These are phyloP conservation scores for Xylariaceae sp. DNA, from an alignment of 2,329 filamentous ascomycete genomes.

Conservation along the genomic window DNA sequence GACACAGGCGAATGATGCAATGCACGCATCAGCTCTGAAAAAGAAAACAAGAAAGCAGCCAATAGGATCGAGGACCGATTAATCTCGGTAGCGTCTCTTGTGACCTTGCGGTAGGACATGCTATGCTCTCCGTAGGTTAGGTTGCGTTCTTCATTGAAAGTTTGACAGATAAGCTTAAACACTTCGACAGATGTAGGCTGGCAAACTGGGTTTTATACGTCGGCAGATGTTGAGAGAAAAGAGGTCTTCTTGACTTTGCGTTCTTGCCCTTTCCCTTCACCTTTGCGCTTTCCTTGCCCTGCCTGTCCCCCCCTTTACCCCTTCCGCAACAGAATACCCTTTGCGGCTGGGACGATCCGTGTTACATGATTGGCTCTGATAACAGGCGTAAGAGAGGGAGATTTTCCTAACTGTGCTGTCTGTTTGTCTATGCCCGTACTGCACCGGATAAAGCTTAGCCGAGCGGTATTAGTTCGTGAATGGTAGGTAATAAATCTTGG, in stretches of 20 bases:
- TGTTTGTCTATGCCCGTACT: neutral
- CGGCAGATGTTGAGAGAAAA: no score
- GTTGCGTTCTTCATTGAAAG: no score
- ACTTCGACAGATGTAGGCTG: no score
- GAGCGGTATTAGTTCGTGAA: slow-evolving; percentile 1
- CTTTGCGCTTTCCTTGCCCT: no score
- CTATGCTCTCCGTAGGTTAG: no score
- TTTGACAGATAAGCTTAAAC: no score
- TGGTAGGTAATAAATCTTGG: neutral
- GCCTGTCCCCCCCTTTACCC: neutral
- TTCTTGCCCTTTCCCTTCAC: neutral
- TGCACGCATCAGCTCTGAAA: slow-evolving; percentile 1
- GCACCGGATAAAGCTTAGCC: slow-evolving; percentile 5
- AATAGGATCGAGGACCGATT: neutral
- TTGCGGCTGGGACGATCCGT: slow-evolving; percentile 13
- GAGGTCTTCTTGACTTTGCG: neutral
- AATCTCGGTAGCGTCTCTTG: no score
- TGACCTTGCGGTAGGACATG: no score
- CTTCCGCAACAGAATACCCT: neutral
- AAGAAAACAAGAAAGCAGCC: slow-evolving; percentile 1
- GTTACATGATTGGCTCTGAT: slow-evolving; percentile 12
- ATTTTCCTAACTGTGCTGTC: slow-evolving; percentile 1
- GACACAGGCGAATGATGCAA: neutral
- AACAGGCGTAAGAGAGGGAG: no score
- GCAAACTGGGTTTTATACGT: no score